Base-by-base conservation (phyloP, 257 asterid genomes). In the Pogostemon cablin region DNA sequence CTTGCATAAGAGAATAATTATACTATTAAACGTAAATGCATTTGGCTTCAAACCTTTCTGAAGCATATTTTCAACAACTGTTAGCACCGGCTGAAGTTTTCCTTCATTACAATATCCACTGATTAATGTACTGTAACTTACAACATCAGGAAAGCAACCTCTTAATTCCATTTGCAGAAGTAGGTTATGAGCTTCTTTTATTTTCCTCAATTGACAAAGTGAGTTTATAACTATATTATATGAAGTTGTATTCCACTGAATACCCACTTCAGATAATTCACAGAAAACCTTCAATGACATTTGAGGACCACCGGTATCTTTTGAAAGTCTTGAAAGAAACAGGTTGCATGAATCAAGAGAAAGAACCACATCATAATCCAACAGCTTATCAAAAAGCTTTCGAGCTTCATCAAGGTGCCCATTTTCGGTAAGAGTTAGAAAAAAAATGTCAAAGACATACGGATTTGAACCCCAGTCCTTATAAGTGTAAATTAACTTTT, bases 391-490 rank as follows among this genome's bases (percentile, higher is more conserved):
- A 67, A 89, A 83, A 75, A 89, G 71, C 68, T 82, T 85, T 56
- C 91, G 79, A n/a, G 96, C 98, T 75, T 80, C 76, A 66, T 81
- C 85, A 32, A 86, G 80, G 77, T 41, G 69, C 39, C 93, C 91
- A 65, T 50, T 78, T 79, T 93, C 90, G 40, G 76, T 58, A 67
- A 93, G 96, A 59, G 78, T 88, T 68, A 83, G 95, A 83, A 91
- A 87, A 73, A 87, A 84, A 75, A 91, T 79, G 78, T 91, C 96
- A 78, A 93, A 93, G 4, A 89, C 95, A 68, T 66, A 68, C 37
- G 96, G 98, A 75, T 81, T 78, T 44, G 89, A 83, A 75, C 99
- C 96, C 97, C 99, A 93, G 65, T 84, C 91, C 81, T 89, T 93
- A 67, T 85, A 89, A 11, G 96, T 91, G 83, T 91, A 87, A 68